Base-by-base conservation (phyloP, 306 rosid genomes). In the Bauhinia variegata region DNA sequence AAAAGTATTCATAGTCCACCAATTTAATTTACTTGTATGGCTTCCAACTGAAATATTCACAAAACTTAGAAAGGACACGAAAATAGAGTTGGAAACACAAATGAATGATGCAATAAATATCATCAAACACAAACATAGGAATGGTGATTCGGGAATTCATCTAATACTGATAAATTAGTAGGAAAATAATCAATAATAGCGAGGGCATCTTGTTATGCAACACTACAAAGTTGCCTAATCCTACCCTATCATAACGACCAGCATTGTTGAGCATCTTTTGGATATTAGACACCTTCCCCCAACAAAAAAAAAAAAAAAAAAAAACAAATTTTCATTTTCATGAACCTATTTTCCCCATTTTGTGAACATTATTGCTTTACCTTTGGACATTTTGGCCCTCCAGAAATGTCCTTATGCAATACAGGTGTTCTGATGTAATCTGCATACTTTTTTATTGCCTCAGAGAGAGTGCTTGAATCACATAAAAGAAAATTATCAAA, bases 331-430 rank as follows among this genome's bases (percentile, higher is more conserved):
- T 8, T 5, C 9, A 36, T 5, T 36, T 8, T 36, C 41, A 36
- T 36, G 41, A 2, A 36, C 41, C 41, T 6, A 36, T 0, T 5
- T 36, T 36, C 41, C 41, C 41, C 41, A 2, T 36, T 36, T 8
- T 36, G 9, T 8, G 41, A 5, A 5, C 41, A 36, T 5, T 36
- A 2, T 36, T 36, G 41, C 41, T 57, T 16, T 88, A 93, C 99
- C 99, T 90, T 88, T 0, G 96, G 98, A 82, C 84, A 84, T 68
- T 65, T 86, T 60, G 95, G 96, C 75, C 82, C 86, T 50, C 73
- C 89, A 60, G 31, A 71, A 63, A 17, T 60, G 65, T 47, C 70
- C 44, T 57, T 33, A 56, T 13, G 64, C 12, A 75, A 54, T 50
- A 59, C 42, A 67, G 81, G 69, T 41, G 57, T 54, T 80, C 79